A percentile compares a stretch with the other conserved stretches of the same genome.
Evolutionary conservation across 345 rosid genomes (phyloP).

Genomic region (Eucalyptus cloeziana): DNA sequence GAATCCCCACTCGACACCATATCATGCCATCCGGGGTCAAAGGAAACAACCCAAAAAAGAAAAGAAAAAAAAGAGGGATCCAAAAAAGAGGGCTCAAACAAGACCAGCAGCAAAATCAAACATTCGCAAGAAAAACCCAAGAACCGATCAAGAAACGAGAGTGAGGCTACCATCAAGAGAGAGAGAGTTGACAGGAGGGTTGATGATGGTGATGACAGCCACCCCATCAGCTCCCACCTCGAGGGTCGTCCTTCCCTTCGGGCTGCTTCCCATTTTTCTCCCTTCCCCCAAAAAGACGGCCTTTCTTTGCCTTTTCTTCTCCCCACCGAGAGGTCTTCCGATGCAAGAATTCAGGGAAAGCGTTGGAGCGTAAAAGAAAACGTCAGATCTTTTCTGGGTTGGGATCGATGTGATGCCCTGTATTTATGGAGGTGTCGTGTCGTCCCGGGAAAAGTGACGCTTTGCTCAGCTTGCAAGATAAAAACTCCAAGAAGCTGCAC

Average conservation of each 20-base stretch:
- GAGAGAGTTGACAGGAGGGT: slow-evolving; percentile 92
- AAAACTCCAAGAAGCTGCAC: background rate
- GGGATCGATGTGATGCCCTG: background rate
- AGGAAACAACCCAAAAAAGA: background rate
- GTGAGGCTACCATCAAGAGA: slow-evolving; percentile 55
- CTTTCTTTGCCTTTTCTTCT: background rate
- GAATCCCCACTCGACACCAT: background rate
- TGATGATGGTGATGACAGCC: slow-evolving; percentile 76
- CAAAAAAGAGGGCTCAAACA: background rate
- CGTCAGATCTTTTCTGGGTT: background rate
- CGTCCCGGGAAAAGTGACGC: background rate
- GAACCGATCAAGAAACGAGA: background rate
- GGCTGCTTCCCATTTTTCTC: background rate
- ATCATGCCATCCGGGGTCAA: background rate
- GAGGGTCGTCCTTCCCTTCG: slow-evolving; percentile 1
- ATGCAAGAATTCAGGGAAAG: background rate
- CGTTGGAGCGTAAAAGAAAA: background rate
- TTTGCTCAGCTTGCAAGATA: background rate
- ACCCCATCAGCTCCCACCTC: slow-evolving; percentile 91
- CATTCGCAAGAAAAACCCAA: background rate
- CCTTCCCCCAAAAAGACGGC: background rate
- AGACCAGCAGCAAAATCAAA: background rate
- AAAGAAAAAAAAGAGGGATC: background rate
- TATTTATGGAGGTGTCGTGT: background rate
- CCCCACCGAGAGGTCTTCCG: background rate